A percentile compares a stretch with the other conserved stretches of the same genome.
Evolutionary conservation across 1,139 yeast genomes (phyloP).

Genomic region (Blastobotrys raffinosifermentans): DNA sequence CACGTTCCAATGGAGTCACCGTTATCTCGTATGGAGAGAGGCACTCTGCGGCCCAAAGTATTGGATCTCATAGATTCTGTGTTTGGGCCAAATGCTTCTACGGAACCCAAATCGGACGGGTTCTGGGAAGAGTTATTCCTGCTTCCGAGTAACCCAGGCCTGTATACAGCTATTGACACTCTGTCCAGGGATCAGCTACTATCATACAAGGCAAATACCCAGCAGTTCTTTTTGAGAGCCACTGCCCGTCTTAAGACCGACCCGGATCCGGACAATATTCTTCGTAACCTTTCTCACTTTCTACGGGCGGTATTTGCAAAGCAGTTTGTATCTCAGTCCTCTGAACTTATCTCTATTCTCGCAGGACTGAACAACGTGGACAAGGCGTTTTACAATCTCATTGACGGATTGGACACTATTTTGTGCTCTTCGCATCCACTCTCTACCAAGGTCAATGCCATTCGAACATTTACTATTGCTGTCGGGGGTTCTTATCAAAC

Average conservation of each 20-base stretch:
- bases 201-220: slow-evolving; percentile 20
- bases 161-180: slow-evolving; percentile 20
- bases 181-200: slow-evolving; percentile 26
- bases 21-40: slow-evolving; percentile 32
- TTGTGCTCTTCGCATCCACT: slow-evolving; percentile 18
- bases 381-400: slow-evolving; percentile 26
- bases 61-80: slow-evolving; percentile 32
- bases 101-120: slow-evolving; percentile 22
- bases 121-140: slow-evolving; percentile 38
- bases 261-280: slow-evolving; percentile 23
- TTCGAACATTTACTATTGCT: slow-evolving; percentile 28
- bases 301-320: slow-evolving; percentile 28
- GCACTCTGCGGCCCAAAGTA: slow-evolving; percentile 33
- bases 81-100: slow-evolving; percentile 23
- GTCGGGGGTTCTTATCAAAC: slow-evolving; percentile 35
- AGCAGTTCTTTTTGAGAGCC: slow-evolving; percentile 26
- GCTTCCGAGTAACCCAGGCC: slow-evolving; percentile 30
- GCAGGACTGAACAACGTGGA: slow-evolving; percentile 35
- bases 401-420: slow-evolving; percentile 24
- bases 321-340: slow-evolving; percentile 27
- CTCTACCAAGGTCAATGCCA: slow-evolving; percentile 27
- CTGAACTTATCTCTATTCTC: slow-evolving; percentile 31
- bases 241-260: slow-evolving; percentile 20
- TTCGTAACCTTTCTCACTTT: slow-evolving; percentile 25
- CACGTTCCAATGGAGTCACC: too few relatives aligned